Conservation (phyloP, 1,139 yeast species). For the Entelexis paramagnoliae region DNA sequence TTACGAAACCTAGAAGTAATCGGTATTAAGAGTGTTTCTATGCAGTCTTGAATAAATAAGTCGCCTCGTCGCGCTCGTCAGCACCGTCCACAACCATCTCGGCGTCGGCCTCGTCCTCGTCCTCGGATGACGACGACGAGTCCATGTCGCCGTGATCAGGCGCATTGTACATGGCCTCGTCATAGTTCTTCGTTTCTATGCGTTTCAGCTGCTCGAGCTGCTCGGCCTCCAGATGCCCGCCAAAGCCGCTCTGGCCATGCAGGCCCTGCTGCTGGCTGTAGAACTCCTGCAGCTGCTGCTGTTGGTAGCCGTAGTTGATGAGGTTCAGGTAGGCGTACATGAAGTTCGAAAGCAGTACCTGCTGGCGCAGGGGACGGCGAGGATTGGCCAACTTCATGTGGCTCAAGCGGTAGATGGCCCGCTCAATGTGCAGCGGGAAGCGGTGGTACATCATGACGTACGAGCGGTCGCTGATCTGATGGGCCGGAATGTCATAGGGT, state of each 20-base stretch:
- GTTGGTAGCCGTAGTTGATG: slow-evolving; percentile 59
- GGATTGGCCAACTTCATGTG: slow-evolving; percentile 92
- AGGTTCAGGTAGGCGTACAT: slow-evolving; percentile 94
- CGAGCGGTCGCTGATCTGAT: slow-evolving; percentile 33
- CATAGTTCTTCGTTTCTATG: slow-evolving; percentile 17
- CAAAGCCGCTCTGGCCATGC: not conserved
- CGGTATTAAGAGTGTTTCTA: too few species aligned
- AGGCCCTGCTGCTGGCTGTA: slow-evolving; percentile 15
- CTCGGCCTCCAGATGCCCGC: slow-evolving; percentile 15
- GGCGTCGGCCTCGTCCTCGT: too few species aligned
- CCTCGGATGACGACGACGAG: slow-evolving; percentile 13
- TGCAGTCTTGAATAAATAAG: slow-evolving; percentile 2
- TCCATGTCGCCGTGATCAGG: slow-evolving; percentile 2
- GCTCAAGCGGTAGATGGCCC: slow-evolving; percentile 86
- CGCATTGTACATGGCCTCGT: slow-evolving; percentile 14
- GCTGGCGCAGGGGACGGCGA: slow-evolving; percentile 79
- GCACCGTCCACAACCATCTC: not conserved
- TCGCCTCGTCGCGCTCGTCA: not conserved
- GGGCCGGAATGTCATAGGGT: slow-evolving; percentile 34
- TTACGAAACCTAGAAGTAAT: too few species aligned
- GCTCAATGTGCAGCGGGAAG: slow-evolving; percentile 87
- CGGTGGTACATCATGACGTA: slow-evolving; percentile 40
- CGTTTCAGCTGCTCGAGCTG: slow-evolving; percentile 19
- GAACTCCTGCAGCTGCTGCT: slow-evolving; percentile 26
- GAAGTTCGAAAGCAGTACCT: slow-evolving; percentile 83